Percentiles rank a stretch among this genome's conserved stretches.
Evolutionary conservation across 768 basidiomycete species (phyloP).

Genomic region (Pleurotus sapidus): DNA sequence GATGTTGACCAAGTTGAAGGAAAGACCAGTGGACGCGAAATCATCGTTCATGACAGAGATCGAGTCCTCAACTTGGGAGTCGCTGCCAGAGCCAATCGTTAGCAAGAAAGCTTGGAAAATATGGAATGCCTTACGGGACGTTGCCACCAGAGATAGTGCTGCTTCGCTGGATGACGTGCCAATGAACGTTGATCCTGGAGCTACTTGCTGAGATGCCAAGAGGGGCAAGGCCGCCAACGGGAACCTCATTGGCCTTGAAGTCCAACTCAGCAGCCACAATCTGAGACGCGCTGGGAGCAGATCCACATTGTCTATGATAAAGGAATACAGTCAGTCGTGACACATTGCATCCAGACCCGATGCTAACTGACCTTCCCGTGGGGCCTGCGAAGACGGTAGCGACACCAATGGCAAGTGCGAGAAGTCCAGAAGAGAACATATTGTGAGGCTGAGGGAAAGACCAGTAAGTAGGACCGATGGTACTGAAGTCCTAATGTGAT

Average conservation of each 20-base stretch:
- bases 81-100: constrained; percentile 18
- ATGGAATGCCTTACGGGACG: constrained; percentile 31
- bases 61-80: constrained; percentile 31
- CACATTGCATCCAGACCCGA: not conserved
- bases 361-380: not conserved
- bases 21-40: constrained; percentile 32
- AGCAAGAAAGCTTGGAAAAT: not conserved
- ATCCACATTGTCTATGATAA: constrained; percentile 29
- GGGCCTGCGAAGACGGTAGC: constrained; percentile 1
- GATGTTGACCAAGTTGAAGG: constrained; percentile 26
- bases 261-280: constrained; percentile 35
- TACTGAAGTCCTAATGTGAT: not conserved
- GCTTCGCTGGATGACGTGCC: constrained; percentile 32
- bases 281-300: constrained; percentile 29
- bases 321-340: not conserved
- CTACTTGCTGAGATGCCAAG: not conserved
- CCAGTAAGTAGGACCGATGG: not conserved
- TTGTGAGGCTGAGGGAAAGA: not conserved
- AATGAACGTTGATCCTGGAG: constrained; percentile 21
- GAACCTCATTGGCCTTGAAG: constrained; percentile 36
- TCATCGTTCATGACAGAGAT: constrained; percentile 41
- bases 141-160: constrained; percentile 33
- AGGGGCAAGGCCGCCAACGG: constrained; percentile 10
- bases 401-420: not conserved
- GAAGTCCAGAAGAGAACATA: not conserved